Evolutionary conservation across 2,329 filamentous ascomycete species (phyloP), one percentile per base, ranked within the genome.

Genomic region (Botrytis cinerea): DNA sequence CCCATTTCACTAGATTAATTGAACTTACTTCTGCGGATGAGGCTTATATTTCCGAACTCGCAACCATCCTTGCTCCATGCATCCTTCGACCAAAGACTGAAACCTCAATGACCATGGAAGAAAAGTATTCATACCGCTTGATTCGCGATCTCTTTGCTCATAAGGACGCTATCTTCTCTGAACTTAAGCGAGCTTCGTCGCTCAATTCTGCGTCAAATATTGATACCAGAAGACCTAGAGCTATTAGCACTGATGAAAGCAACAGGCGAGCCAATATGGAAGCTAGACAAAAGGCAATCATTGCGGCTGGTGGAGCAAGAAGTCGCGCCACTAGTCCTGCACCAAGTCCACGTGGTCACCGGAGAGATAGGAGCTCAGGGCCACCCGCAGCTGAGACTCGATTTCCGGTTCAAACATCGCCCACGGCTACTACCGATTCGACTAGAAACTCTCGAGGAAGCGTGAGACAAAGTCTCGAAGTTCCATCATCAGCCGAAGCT

Each of bases 21-120:
- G 96, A 99, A 82, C 87, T 99, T 76, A 99, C 96, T 2, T 98
- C 95, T 22, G 96, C 96, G 46, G 95, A 97, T 78, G 96, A 99
- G 81, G 85, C 90, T 61, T 99, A 97, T 81, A 84, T 97, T 73
- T 82, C 91, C 20, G 85, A 90, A 54, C 88, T 99, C 57, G 93
- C 94, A 3, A 90, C 90, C 40, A 85, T 86, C 9, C 86, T 99
- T 62, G 92, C 94, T 1, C 92, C 94, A 8, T 98, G 94, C 81
- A 90, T 99, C 77, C 87, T 99, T 63, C 91, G 96, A 40, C 96
- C 96, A 12, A 92, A 93, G 76, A 88, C 89, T 22, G 94, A 98
- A 82, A 97, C 91, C 40, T 95, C 93, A 32, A 87, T 99, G 73
- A 98, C 95, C 3, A 92, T 98, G 90, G 94, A 98, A 81, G 96